Evolutionary conservation across 164 flowering plant species (phyloP), one percentile per base, ranked within the genome.

Genomic region (Magnolia changhungtana): DNA sequence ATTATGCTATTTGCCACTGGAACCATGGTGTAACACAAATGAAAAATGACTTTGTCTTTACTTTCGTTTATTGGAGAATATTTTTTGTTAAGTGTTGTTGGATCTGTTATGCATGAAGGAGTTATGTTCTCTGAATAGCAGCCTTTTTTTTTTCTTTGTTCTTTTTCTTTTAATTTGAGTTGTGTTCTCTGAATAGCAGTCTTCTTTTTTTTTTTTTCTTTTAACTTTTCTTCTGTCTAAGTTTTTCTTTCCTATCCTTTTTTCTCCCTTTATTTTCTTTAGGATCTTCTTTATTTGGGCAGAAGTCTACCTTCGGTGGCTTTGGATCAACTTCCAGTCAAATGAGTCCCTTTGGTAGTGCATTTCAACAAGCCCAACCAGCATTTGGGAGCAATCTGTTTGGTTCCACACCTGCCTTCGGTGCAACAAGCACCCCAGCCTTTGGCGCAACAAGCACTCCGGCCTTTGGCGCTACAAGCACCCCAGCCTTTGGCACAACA

Each of bases 241-340:
- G 13, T 16, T 55, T 11, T 13, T n/a, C 2, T 8, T 19, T 64
- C 68, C 64, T 55, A 45, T 10, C 24, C 45, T 37, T 37, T 3
- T 37, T 37, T 37, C 29, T 27, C 29, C 45, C 45, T 37, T 5
- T 37, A 37, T 64, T 64, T 64, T 21, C 21, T 64, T 21, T 0
- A n/a, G 24, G 24, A 8, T 84, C 93, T 23, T 88, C 94, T 79
- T 75, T 74, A 5, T 91, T 90, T 83, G 95, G 92, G 66, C 92
- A 88, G 84, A 89, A 91, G 81, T 90, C 97, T 78, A 83, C 87
- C 64, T 94, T 91, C 83, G 97, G 97, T 75, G 91, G 88, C 16
- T 92, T 92, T 87, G 96, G 95, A 59, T 85, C 97, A 52, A 83
- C 86, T 64, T 81, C 90, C 45, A 79, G 88, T 78, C 96, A 87